Evolutionary conservation across 1,284 basidiomycete species (phyloP).

Genomic region (Takashimella tepidaria): DNA sequence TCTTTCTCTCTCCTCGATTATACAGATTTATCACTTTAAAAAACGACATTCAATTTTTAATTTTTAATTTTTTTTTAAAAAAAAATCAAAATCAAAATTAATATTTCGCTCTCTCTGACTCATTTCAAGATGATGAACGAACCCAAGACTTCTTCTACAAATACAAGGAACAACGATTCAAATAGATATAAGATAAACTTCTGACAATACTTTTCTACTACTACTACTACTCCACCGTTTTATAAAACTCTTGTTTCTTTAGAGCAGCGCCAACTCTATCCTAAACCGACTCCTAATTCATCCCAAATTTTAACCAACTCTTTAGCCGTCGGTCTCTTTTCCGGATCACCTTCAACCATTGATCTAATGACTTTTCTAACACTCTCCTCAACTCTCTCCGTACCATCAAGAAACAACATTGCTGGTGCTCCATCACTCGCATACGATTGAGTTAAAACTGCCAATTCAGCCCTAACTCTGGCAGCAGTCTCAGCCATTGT

Average conservation of each 20-base stretch:
- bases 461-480: neutral
- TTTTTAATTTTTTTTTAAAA: too few species aligned
- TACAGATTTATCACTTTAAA: too few species aligned
- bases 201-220: neutral
- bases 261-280: too few species aligned
- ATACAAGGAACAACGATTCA: too few species aligned
- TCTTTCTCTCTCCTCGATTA: too few species aligned
- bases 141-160: too few species aligned
- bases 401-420: slow-evolving; percentile 17
- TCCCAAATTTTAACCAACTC: slow-evolving; percentile 34
- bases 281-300: slow-evolving; percentile 18
- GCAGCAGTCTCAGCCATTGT: neutral
- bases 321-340: slow-evolving; percentile 26
- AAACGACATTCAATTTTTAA: too few species aligned
- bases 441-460: slow-evolving; percentile 15
- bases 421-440: slow-evolving; percentile 32
- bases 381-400: slow-evolving; percentile 22
- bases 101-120: too few species aligned
- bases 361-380: slow-evolving; percentile 27
- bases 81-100: too few species aligned
- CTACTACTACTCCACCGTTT: neutral
- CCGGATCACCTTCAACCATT: slow-evolving; percentile 35
- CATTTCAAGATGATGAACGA: too few species aligned
- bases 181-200: neutral
- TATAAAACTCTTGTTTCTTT: too few species aligned